Conservation (phyloP, 2,329 filamentous ascomycete species). For the Penicillium aurantiogriseum region DNA sequence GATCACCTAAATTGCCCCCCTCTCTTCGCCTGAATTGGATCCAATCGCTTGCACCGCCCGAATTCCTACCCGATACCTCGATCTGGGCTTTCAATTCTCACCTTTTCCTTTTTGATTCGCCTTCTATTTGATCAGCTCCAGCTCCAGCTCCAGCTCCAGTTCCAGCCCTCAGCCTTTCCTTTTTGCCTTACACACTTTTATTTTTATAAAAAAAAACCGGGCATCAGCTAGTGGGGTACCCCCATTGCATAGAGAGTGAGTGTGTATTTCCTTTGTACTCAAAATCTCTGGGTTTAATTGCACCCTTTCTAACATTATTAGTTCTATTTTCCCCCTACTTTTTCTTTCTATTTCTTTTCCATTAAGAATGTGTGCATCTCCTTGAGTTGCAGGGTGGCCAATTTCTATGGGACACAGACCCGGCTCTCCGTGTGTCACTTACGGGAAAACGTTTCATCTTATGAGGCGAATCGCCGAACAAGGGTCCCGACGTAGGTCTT, state of each 20-base stretch:
- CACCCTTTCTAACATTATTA: neutral
- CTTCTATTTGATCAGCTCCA: neutral
- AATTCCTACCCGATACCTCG: constrained; percentile 20
- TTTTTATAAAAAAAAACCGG: neutral
- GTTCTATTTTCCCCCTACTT: neutral
- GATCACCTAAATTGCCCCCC: constrained; percentile 24
- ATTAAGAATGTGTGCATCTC: constrained; percentile 19
- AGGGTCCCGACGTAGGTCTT: constrained; percentile 18
- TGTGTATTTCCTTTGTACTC: constrained; percentile 1
- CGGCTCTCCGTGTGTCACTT: constrained; percentile 26
- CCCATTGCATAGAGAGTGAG: neutral
- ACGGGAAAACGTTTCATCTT: constrained; percentile 27
- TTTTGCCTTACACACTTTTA: neutral
- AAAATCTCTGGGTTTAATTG: neutral
- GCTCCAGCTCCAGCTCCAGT: neutral
- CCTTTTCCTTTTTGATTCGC: neutral
- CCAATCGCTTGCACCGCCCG: constrained; percentile 25
- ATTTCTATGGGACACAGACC: constrained; percentile 27
- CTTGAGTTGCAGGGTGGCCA: constrained; percentile 15
- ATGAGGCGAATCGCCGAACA: constrained; percentile 27
- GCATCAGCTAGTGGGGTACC: neutral
- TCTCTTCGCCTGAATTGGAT: constrained; percentile 17
- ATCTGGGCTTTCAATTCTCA: constrained; percentile 9
- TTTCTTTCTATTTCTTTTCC: neutral
- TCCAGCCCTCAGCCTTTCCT: constrained; percentile 7